These are phyloP conservation scores for Ophiostoma sp. DNA, from an alignment of 2,329 filamentous ascomycete genomes.

Conservation along the genomic window DNA sequence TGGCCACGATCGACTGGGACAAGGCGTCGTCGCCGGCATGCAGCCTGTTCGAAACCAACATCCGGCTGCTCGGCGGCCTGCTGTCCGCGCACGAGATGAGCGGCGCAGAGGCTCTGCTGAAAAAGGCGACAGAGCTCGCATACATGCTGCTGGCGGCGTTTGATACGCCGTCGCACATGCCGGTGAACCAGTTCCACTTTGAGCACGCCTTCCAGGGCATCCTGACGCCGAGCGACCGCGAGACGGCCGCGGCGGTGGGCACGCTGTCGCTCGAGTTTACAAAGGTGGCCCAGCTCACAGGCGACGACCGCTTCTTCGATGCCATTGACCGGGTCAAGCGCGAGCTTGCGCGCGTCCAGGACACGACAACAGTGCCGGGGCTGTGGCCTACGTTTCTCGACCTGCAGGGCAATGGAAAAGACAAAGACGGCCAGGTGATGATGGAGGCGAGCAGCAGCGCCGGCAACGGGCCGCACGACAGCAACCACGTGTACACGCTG, in stretches of 20 bases:
- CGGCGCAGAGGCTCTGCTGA: constrained; percentile 47
- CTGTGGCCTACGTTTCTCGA: constrained; percentile 68
- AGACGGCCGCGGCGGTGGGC: constrained; percentile 42
- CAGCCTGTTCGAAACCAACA: constrained; percentile 33
- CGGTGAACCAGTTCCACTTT: constrained; percentile 36
- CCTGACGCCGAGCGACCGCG: not conserved
- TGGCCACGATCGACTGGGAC: constrained; percentile 68
- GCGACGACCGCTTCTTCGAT: constrained; percentile 66
- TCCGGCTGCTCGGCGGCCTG: constrained; percentile 34
- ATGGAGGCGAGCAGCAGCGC: constrained; percentile 24
- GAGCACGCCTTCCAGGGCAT: constrained; percentile 18
- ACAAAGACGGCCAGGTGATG: not conserved
- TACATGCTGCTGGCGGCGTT: constrained; percentile 62
- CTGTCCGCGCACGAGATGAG: constrained; percentile 37
- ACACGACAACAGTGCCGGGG: constrained; percentile 64
- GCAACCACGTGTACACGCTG: constrained; percentile 35
- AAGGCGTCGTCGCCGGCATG: constrained; percentile 45
- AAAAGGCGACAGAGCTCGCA: constrained; percentile 60
- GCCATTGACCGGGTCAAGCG: constrained; percentile 69
- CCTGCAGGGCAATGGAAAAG: constrained; percentile 34
- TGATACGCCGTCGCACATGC: constrained; percentile 63
- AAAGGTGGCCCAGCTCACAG: constrained; percentile 62
- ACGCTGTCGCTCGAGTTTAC: constrained; percentile 70
- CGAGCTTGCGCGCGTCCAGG: constrained; percentile 63
- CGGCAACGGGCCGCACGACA: constrained; percentile 23